Conservation (phyloP, 164 flowering plant genomes). For the Magnolia kwangsiensis region DNA sequence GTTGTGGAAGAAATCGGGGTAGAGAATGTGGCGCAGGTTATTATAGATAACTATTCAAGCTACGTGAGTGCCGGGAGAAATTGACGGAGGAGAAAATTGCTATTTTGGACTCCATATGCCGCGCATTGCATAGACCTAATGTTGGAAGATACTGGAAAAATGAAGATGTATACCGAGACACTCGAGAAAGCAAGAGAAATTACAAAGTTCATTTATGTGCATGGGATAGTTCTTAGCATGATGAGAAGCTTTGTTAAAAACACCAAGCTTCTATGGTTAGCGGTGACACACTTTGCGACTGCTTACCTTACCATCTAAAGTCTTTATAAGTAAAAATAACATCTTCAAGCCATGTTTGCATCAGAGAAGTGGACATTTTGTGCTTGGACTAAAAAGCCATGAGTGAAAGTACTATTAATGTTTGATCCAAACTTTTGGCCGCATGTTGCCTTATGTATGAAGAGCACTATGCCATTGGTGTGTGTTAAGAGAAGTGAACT, state of each 20-base stretch:
- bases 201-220: constrained; percentile 6
- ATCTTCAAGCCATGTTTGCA: no score
- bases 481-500: no score
- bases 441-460: no score
- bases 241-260: constrained; percentile 4
- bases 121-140: constrained; percentile 5
- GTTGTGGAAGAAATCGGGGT: background rate
- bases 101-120: constrained; percentile 14
- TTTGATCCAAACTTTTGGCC: no score
- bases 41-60: background rate
- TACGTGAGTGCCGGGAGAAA: background rate
- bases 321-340: no score
- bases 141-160: background rate
- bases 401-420: no score
- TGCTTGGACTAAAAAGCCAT: no score
- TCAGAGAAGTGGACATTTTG: no score
- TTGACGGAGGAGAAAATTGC: constrained; percentile 2
- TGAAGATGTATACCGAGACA: background rate
- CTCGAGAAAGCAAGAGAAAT: constrained; percentile 1
- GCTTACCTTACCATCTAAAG: no score
- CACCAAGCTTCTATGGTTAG: background rate
- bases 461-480: no score
- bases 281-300: background rate
- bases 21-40: background rate
- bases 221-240: constrained; percentile 2